Base-by-base conservation (phyloP, 306 rosid species). In the Malus fusca region DNA sequence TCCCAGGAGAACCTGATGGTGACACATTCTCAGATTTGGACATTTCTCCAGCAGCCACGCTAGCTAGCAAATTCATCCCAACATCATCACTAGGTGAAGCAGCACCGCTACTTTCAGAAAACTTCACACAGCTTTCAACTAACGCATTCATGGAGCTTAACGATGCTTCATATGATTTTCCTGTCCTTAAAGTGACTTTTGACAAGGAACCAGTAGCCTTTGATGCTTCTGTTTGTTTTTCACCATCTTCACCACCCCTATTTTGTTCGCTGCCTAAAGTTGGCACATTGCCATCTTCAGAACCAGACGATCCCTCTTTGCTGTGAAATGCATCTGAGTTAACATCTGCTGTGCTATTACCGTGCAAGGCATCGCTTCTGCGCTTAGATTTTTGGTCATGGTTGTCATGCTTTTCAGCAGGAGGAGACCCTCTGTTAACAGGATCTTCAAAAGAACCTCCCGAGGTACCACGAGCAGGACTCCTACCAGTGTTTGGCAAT, bases 1-100 rank as follows among this genome's bases (percentile, higher is more conserved):
- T 84, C 76, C 75, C 84, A 0, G 94, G 98, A 62, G 96, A 93
- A 81, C 76, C 80, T 68, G 82, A 68, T 7, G 93, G 89, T 8
- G 89, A 85, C 15, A 72, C 80, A 82, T 80, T 75, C 26, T 81
- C 88, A 48, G 94, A 90, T 74, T 88, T 90, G 17, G 83, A 83
- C 26, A 93, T 83, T 82, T 90, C 95, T 65, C 90, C 94, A 44
- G 98, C 82, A 63, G 98, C 98, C 77, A 93, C 98, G n/a, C 92
- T 93, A 65, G 98, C 98, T 79, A 93, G 92, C 77, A 93, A 85
- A 82, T 93, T 90, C 96, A 93, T 93, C 69, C 98, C 98, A 51
- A 81, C 87, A 79, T 86, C 92, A 86, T 93, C 98, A 55, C 87
- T 86, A 21, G 82, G 82, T 12, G 85, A 79, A 37, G 84, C 73